phyloP scores from a whole-genome alignment of 2,329 filamentous ascomycete species.

The Fusarium miscanthi region DNA sequence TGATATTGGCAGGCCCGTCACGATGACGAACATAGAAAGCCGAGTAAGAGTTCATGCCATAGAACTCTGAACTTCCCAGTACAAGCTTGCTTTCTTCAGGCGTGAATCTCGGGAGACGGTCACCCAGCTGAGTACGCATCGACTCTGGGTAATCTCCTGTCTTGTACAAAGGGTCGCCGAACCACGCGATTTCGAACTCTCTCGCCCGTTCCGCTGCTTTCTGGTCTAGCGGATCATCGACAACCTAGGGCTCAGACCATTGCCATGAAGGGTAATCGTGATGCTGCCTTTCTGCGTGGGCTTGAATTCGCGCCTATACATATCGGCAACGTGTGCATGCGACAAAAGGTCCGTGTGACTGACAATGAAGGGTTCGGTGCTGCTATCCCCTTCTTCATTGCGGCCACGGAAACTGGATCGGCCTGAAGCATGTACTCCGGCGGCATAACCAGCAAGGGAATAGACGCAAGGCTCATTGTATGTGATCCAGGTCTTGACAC shows the following conservation, averaged over 20 bases:
- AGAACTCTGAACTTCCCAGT: conserved; percentile 52
- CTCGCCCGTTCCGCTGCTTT: conserved; percentile 53
- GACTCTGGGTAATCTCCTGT: conserved; percentile 53
- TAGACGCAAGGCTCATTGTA: conserved; percentile 41
- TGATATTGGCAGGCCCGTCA: conserved; percentile 50
- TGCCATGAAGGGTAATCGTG: conserved; percentile 56
- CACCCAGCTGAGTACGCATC: conserved; percentile 54
- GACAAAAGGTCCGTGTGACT: conserved; percentile 54
- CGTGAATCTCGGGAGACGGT: conserved; percentile 52
- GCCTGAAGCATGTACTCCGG: conserved; percentile 33
- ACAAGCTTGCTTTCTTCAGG: conserved; percentile 53
- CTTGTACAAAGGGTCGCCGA: conserved; percentile 52
- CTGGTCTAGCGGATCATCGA: conserved; percentile 48
- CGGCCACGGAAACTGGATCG: conserved; percentile 39
- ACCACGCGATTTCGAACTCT: conserved; percentile 58
- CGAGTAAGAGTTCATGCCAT: conserved; percentile 58
- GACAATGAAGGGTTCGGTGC: conserved; percentile 52
- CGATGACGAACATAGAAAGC: conserved; percentile 53
- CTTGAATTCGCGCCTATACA: conserved; percentile 55
- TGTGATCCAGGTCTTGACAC: conserved; percentile 41
- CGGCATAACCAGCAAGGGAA: conserved; percentile 34
- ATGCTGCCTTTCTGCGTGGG: conserved; percentile 51
- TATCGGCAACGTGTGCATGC: conserved; percentile 51
- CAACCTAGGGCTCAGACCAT: conserved; percentile 56
- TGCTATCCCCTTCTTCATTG: conserved; percentile 36